phyloP scores from a whole-genome alignment of 1,284 basidiomycete species.

The Boletellus deceptivus region DNA sequence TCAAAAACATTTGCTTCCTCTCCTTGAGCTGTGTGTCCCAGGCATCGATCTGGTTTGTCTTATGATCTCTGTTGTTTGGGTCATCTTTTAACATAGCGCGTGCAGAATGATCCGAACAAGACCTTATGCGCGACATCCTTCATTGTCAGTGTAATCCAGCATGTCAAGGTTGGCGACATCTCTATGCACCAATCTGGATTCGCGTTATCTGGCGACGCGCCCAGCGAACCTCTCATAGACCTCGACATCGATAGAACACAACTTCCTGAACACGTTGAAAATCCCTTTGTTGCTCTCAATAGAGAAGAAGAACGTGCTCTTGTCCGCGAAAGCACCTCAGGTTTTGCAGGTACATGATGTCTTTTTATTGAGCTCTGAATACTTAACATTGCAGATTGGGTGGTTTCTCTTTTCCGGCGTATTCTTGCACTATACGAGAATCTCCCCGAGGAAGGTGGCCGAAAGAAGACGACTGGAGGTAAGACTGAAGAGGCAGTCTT shows the following conservation, averaged over 20 bases:
- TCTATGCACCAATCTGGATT: conserved; percentile 58
- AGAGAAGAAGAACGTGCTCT: conserved; percentile 73
- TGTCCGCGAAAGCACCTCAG: conserved; percentile 74
- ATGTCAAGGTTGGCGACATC: conserved; percentile 82
- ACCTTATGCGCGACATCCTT: conserved; percentile 82
- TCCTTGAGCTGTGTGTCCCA: conserved; percentile 88
- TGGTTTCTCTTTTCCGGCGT: conserved; percentile 82
- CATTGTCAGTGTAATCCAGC: conserved; percentile 74
- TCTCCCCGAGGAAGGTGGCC: conserved; percentile 90
- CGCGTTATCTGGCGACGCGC: conserved; percentile 50
- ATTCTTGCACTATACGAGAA: conserved; percentile 90
- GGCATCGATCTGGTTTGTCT: conserved; percentile 79
- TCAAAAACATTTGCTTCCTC: conserved; percentile 84
- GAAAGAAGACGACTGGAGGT: conserved; percentile 78
- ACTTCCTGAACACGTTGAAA: conserved; percentile 58
- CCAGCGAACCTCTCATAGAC: conserved; percentile 56
- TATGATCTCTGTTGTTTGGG: not conserved
- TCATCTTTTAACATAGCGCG: conserved; percentile 5
- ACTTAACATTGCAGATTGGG: conserved; percentile 66
- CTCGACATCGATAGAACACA: conserved; percentile 42
- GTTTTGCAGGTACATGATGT: conserved; percentile 62
- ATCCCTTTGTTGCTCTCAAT: conserved; percentile 49
- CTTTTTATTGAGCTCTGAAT: conserved; percentile 1
- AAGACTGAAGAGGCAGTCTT: conserved; percentile 84
- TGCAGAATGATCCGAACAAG: conserved; percentile 89